Percentiles rank a stretch among this genome's conserved stretches.
Conservation (phyloP, 345 rosid genomes). For the Sapria himalayana region DNA sequence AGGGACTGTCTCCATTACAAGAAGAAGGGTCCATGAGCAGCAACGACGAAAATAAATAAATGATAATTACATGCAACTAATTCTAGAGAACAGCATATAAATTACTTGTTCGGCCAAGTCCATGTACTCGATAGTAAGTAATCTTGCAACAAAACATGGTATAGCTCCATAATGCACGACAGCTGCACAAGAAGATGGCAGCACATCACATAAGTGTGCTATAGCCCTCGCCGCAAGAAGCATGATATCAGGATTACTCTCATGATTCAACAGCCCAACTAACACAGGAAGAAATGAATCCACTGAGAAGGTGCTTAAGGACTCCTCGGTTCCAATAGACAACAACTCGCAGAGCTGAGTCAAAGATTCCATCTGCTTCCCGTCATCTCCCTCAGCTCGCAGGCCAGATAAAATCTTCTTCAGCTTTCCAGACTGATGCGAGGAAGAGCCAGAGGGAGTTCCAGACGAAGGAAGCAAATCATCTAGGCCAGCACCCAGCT, state of each 20-base stretch:
- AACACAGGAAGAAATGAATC: slow-evolving; percentile 90
- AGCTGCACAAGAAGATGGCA: slow-evolving; percentile 95
- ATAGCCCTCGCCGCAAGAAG: slow-evolving; percentile 97
- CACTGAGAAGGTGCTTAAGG: slow-evolving; percentile 81
- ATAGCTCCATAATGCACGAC: slow-evolving; percentile 97
- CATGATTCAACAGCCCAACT: slow-evolving; percentile 83
- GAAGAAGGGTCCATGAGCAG: no score
- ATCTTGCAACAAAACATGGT: slow-evolving; percentile 72
- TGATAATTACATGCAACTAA: no score
- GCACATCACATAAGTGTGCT: slow-evolving; percentile 85
- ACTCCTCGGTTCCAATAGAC: slow-evolving; percentile 94
- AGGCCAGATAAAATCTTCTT: slow-evolving; percentile 86
- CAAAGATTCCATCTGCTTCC: slow-evolving; percentile 92
- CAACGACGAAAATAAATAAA: background rate
- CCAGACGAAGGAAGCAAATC: slow-evolving; percentile 74
- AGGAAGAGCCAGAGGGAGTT: slow-evolving; percentile 63
- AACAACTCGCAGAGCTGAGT: slow-evolving; percentile 95
- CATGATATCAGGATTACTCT: slow-evolving; percentile 95
- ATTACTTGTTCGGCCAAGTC: slow-evolving; percentile 97
- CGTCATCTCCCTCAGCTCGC: slow-evolving; percentile 93
- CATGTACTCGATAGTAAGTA: slow-evolving; percentile 95
- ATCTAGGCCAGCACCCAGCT: slow-evolving; percentile 92
- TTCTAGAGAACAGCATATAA: no score
- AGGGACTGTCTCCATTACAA: slow-evolving; percentile 36
- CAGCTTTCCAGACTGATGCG: slow-evolving; percentile 66